Evolutionary conservation across 495 filamentous ascomycete genomes (phyloP).

Genomic region (Staphylotrichum tortipilum): DNA sequence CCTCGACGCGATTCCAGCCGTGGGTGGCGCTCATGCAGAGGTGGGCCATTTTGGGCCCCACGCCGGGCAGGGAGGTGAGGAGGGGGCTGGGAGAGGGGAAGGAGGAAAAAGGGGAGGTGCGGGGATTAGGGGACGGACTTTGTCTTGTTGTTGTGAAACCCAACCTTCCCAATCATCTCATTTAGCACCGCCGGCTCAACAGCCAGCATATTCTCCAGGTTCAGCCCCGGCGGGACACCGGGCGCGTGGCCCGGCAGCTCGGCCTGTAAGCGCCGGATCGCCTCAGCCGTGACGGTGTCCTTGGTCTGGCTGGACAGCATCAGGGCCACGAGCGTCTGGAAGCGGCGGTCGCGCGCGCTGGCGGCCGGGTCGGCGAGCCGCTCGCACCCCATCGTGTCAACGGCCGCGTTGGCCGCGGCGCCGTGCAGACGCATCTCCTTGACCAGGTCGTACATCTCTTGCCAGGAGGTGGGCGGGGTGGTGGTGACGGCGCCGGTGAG

Average conservation of each 20-base stretch:
- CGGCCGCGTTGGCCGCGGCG: slow-evolving; percentile 59
- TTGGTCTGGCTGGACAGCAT: slow-evolving; percentile 98
- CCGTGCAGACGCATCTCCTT: slow-evolving; percentile 68
- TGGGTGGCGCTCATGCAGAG: slow-evolving; percentile 61
- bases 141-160: slow-evolving; percentile 96
- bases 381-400: slow-evolving; percentile 97
- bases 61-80: slow-evolving; percentile 74
- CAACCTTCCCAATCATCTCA: slow-evolving; percentile 70
- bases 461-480: slow-evolving; percentile 72
- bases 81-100: slow-evolving; percentile 77
- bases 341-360: slow-evolving; percentile 60
- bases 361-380: slow-evolving; percentile 51
- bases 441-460: slow-evolving; percentile 67
- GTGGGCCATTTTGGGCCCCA: slow-evolving; percentile 97
- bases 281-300: slow-evolving; percentile 82
- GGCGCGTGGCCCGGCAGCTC: slow-evolving; percentile 50
- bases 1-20: slow-evolving; percentile 51
- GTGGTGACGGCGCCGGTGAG: slow-evolving; percentile 46
- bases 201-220: slow-evolving; percentile 68
- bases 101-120: slow-evolving; percentile 41
- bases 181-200: slow-evolving; percentile 64
- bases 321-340: slow-evolving; percentile 83
- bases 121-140: slow-evolving; percentile 28
- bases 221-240: slow-evolving; percentile 45
- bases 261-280: slow-evolving; percentile 69